These are phyloP conservation scores for Symmetrospora coprosmae DNA, from an alignment of 768 basidiomycete genomes.

Conservation along the genomic window DNA sequence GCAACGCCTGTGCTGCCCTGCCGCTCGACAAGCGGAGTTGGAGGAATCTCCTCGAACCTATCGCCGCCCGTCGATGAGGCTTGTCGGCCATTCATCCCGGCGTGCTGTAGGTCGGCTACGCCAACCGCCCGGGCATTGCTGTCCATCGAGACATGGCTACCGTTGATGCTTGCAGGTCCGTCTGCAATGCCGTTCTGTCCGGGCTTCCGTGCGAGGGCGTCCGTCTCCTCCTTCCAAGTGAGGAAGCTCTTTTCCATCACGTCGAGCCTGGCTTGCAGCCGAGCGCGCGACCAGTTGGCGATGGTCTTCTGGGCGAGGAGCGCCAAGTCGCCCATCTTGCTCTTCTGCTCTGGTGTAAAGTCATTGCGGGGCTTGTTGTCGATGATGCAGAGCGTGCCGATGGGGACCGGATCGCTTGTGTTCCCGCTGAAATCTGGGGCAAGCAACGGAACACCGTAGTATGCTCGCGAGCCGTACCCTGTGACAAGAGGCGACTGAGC, in stretches of 20 bases:
- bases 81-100: too few relatives aligned
- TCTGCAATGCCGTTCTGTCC: neutral
- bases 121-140: neutral
- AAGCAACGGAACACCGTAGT: conserved; percentile 20
- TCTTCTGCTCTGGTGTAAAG: conserved; percentile 27
- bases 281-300: conserved; percentile 26
- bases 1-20: too few relatives aligned
- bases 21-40: too few relatives aligned
- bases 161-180: neutral
- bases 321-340: conserved; percentile 28
- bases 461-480: neutral
- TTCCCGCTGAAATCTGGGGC: conserved; percentile 22
- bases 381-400: conserved; percentile 32
- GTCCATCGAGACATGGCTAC: too few relatives aligned
- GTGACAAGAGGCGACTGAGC: conserved; percentile 8
- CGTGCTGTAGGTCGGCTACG: neutral
- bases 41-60: too few relatives aligned
- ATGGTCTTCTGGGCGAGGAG: conserved; percentile 29
- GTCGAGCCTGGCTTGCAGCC: conserved; percentile 23
- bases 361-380: conserved; percentile 27
- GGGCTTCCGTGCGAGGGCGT: neutral
- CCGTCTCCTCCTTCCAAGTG: conserved; percentile 2
- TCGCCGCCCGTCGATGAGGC: too few relatives aligned
- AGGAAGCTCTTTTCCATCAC: conserved; percentile 18
- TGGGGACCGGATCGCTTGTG: conserved; percentile 22